A percentile compares a stretch with the other conserved stretches of the same genome.
These are phyloP conservation scores for Cenchrus purpureus DNA, from an alignment of 176 grass and related monocot genomes.

Conservation along the genomic window DNA sequence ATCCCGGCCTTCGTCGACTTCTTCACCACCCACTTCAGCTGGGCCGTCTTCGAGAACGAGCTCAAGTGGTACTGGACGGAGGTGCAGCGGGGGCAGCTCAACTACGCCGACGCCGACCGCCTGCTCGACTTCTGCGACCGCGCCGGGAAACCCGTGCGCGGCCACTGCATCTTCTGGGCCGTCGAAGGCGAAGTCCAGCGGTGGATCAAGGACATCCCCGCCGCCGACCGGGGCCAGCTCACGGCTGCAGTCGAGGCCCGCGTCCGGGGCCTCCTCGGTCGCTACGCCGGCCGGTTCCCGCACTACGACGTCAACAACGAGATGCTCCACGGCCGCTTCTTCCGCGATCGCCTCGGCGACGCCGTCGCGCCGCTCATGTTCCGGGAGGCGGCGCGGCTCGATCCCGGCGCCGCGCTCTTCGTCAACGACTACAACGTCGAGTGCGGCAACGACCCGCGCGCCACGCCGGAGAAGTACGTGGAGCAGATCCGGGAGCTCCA, in stretches of 20 bases:
- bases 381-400: constrained; percentile 23
- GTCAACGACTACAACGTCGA: constrained; percentile 77
- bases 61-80: constrained; percentile 89
- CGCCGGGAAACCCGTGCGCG: constrained; percentile 6
- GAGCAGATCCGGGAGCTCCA: constrained; percentile 38
- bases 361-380: constrained; percentile 40
- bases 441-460: constrained; percentile 38
- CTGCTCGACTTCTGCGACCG: constrained; percentile 48
- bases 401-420: constrained; percentile 35
- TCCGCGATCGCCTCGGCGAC: constrained; percentile 42
- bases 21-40: constrained; percentile 41
- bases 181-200: constrained; percentile 36
- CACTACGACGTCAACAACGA: constrained; percentile 79
- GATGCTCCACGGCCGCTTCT: constrained; percentile 65
- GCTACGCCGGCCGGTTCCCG: constrained; percentile 45
- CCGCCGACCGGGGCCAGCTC: not conserved
- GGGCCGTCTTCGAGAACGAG: constrained; percentile 69
- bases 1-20: constrained; percentile 8
- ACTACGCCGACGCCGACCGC: constrained; percentile 42
- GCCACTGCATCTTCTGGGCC: constrained; percentile 65
- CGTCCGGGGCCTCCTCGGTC: constrained; percentile 15
- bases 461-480: constrained; percentile 53
- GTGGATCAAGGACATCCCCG: constrained; percentile 36
- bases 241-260: constrained; percentile 3
- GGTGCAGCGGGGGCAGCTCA: constrained; percentile 53